Conservation (phyloP, 73 alveolate species). For the Blepharisma japonicum region DNA sequence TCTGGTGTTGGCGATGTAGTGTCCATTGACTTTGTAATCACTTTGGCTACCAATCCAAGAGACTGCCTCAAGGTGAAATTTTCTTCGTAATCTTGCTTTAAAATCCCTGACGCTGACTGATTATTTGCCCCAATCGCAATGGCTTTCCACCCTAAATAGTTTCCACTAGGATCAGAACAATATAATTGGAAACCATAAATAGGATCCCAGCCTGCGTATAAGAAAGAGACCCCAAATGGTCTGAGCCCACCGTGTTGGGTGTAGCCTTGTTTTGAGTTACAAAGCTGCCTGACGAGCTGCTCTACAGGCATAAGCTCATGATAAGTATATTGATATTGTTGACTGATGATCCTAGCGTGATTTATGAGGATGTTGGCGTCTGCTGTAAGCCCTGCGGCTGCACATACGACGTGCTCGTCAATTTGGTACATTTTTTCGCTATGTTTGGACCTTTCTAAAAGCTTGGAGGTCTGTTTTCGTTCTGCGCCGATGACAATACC, state of each 20-base stretch:
- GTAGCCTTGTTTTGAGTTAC: slow-evolving; percentile 73
- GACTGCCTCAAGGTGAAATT: slow-evolving; percentile 43
- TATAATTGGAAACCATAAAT: slow-evolving; percentile 70
- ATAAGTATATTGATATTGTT: slow-evolving; percentile 67
- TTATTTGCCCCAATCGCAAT: slow-evolving; percentile 87
- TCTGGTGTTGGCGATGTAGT: slow-evolving; percentile 66
- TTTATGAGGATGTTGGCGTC: slow-evolving; percentile 86
- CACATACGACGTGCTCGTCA: slow-evolving; percentile 77
- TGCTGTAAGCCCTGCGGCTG: slow-evolving; percentile 92
- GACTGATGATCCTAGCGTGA: slow-evolving; percentile 79
- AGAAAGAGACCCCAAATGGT: slow-evolving; percentile 90
- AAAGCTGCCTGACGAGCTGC: slow-evolving; percentile 77
- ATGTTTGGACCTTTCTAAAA: slow-evolving; percentile 84
- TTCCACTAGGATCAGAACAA: slow-evolving; percentile 93
- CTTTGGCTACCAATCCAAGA: slow-evolving; percentile 53
- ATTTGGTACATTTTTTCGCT: slow-evolving; percentile 75
- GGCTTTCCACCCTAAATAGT: slow-evolving; percentile 91
- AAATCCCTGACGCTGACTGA: slow-evolving; percentile 65
- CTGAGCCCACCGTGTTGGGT: slow-evolving; percentile 92
- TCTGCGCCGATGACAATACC: slow-evolving; percentile 86
- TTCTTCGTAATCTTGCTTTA: slow-evolving; percentile 61
- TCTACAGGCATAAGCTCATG: slow-evolving; percentile 86
- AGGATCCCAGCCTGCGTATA: slow-evolving; percentile 82
- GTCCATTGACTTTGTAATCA: slow-evolving; percentile 61
- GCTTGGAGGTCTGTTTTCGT: slow-evolving; percentile 79